These are phyloP conservation scores for Calonectria honghensis DNA, from an alignment of 2,329 filamentous ascomycete genomes.

Conservation along the genomic window DNA sequence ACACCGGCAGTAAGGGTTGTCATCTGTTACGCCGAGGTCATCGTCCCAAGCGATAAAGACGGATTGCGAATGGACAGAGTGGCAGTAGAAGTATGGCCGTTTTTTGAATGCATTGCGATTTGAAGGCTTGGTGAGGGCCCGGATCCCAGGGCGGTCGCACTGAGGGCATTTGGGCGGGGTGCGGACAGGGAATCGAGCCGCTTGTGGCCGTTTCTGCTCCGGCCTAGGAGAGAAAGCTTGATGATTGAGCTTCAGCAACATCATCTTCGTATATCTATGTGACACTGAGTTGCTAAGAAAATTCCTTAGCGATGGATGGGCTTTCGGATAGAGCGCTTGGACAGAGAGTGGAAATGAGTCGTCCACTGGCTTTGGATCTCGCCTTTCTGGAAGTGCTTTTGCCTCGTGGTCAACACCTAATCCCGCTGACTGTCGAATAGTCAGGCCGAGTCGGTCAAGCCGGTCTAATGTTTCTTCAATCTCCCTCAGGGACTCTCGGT, in stretches of 20 bases:
- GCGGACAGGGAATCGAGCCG: no score
- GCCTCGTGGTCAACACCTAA: background rate
- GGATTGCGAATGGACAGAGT: no score
- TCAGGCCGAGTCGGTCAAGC: background rate
- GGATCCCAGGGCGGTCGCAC: no score
- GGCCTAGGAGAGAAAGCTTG: background rate
- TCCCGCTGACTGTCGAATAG: background rate
- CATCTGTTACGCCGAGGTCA: no score
- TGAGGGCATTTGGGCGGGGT: no score
- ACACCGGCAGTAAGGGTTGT: no score
- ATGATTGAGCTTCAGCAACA: background rate
- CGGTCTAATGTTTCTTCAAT: constrained; percentile 2
- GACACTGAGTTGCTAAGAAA: background rate
- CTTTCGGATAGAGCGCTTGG: background rate
- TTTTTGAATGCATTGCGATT: no score
- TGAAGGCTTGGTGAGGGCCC: no score
- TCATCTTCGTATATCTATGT: background rate
- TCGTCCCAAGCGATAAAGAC: no score
- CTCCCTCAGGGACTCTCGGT: background rate
- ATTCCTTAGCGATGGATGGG: background rate
- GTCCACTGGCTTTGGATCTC: background rate
- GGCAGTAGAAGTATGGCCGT: no score
- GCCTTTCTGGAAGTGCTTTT: background rate
- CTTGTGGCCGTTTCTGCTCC: background rate
- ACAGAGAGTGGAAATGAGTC: background rate